These are phyloP conservation scores for Brettanomyces sp. DNA, from an alignment of 805 yeast genomes.

Conservation along the genomic window DNA sequence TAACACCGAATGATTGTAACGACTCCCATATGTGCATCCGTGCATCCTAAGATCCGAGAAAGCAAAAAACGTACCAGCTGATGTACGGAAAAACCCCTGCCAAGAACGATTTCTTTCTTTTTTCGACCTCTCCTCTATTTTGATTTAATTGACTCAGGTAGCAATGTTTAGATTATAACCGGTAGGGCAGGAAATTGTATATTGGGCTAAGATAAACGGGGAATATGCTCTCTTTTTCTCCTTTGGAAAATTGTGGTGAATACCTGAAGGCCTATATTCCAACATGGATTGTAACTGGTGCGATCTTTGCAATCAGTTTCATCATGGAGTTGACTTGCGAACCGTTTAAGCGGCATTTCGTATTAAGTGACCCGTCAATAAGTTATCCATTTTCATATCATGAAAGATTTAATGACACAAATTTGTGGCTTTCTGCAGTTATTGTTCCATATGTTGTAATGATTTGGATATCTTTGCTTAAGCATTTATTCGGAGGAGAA, in stretches of 20 bases:
- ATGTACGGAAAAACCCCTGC: no score
- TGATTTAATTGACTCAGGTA: no score
- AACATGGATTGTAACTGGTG: constrained; percentile 9
- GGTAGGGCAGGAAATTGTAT: no score
- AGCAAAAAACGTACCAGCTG: no score
- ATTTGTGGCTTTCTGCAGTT: constrained; percentile 25
- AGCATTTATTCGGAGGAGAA: constrained; percentile 1
- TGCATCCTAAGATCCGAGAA: no score
- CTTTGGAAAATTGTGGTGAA: background rate
- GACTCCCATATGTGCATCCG: no score
- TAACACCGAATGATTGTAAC: no score
- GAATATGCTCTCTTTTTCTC: background rate
- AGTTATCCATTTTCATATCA: constrained; percentile 37
- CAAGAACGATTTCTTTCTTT: no score
- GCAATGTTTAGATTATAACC: no score
- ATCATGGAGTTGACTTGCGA: constrained; percentile 18
- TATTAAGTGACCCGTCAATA: constrained; percentile 31
- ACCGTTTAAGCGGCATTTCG: constrained; percentile 40
- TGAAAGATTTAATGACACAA: constrained; percentile 26
- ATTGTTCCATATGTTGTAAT: constrained; percentile 27
- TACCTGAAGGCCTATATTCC: constrained; percentile 6
- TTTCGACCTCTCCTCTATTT: no score
- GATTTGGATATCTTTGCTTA: constrained; percentile 15
- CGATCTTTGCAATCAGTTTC: constrained; percentile 4
- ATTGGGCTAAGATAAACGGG: background rate